phyloP scores from a whole-genome alignment of 1,139 yeast species.

The Debaryomycetaceae sp. region DNA sequence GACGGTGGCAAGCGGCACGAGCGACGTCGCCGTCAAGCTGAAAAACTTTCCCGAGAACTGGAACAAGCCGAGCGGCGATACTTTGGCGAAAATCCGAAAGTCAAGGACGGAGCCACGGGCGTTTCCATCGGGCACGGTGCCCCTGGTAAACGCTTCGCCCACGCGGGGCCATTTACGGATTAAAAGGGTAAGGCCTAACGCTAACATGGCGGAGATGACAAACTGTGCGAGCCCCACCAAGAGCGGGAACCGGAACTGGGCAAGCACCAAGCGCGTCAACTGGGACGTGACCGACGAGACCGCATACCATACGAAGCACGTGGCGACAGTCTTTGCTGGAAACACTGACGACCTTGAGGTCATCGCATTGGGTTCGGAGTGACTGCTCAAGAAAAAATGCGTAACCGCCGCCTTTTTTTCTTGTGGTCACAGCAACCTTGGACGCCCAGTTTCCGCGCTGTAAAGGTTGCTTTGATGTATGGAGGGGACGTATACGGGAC shows the following conservation, averaged over 20 bases:
- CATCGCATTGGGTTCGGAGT: too few relatives aligned
- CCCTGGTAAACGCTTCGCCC: slow-evolving; percentile 16
- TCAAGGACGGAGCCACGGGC: slow-evolving; percentile 12
- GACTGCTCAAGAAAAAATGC: too few relatives aligned
- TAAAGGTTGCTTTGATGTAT: too few relatives aligned
- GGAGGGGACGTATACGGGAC: too few relatives aligned
- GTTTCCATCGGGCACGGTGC: slow-evolving; percentile 17
- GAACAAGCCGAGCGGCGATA: slow-evolving; percentile 28
- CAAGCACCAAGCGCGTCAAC: slow-evolving; percentile 30
- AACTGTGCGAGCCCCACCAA: slow-evolving; percentile 42
- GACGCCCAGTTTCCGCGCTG: too few relatives aligned
- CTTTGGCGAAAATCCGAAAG: slow-evolving; percentile 13
- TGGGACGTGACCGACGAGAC: slow-evolving; percentile 40
- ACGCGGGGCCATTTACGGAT: slow-evolving; percentile 13
- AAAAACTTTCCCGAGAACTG: slow-evolving; percentile 29
- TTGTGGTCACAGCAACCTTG: too few relatives aligned
- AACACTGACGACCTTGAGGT: too few relatives aligned
- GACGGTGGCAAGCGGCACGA: slow-evolving; percentile 29
- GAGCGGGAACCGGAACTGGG: slow-evolving; percentile 36
- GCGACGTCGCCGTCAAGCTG: slow-evolving; percentile 27
- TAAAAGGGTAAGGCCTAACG: slow-evolving; percentile 13
- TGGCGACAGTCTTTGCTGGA: slow-evolving; percentile 13
- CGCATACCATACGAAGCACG: slow-evolving; percentile 35
- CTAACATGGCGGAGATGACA: slow-evolving; percentile 23
- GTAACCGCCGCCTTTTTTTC: too few relatives aligned